Percentiles rank a stretch among this genome's conserved stretches.
phyloP scores from a whole-genome alignment of 225 moss, liverwort and hornwort species.

The Marchantia paleacea region DNA sequence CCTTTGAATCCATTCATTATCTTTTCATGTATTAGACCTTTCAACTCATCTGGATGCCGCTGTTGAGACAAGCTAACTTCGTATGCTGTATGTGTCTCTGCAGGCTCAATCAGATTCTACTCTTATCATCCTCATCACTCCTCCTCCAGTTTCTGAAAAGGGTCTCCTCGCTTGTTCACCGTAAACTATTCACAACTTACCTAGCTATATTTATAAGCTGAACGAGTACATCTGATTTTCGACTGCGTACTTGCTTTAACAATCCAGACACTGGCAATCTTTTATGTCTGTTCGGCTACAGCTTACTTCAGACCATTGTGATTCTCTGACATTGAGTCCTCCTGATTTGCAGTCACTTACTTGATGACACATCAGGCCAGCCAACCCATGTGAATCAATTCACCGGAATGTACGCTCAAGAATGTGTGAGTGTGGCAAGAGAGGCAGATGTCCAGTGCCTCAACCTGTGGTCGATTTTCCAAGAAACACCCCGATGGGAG shows the following conservation, averaged over 20 bases:
- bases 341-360: not conserved
- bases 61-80: not conserved
- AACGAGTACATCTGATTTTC: not conserved
- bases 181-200: not conserved
- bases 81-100: not conserved
- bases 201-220: not conserved
- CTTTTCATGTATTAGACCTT: not conserved
- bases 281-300: not conserved
- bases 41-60: not conserved
- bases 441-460: constrained; percentile 31
- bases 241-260: not conserved
- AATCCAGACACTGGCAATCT: not conserved
- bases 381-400: constrained; percentile 30
- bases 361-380: constrained; percentile 4
- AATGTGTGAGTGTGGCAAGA: constrained; percentile 39
- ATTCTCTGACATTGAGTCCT: not conserved
- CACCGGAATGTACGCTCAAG: constrained; percentile 44
- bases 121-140: constrained; percentile 45
- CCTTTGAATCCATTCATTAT: not conserved
- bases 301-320: not conserved
- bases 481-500: constrained; percentile 43
- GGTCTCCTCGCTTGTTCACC: constrained; percentile 11
- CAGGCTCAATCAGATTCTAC: constrained; percentile 39
- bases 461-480: constrained; percentile 48
- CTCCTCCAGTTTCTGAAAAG: constrained; percentile 44